Evolutionary conservation across 2,329 filamentous ascomycete species (phyloP).

Genomic region (Thelonectria olida): DNA sequence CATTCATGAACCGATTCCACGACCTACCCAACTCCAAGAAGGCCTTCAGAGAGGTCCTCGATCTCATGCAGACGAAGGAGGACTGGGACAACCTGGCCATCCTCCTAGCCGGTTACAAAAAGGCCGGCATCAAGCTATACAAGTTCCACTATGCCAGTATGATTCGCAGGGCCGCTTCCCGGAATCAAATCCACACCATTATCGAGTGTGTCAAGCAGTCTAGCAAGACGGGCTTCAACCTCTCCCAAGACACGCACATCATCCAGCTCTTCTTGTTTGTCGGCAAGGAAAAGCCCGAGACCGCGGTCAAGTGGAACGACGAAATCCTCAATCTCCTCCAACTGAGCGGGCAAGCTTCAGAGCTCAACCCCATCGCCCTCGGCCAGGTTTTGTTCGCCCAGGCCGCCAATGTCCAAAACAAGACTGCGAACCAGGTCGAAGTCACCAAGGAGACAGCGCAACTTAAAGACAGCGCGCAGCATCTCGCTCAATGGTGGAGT

Average conservation of each 20-base stretch:
- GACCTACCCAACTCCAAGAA: constrained; percentile 55
- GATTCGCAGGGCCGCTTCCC: constrained; percentile 50
- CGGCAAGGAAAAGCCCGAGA: constrained; percentile 50
- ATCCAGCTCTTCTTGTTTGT: constrained; percentile 39
- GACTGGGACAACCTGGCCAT: constrained; percentile 64
- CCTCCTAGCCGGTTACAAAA: constrained; percentile 60
- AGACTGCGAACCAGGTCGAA: constrained; percentile 26
- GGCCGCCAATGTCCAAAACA: constrained; percentile 39
- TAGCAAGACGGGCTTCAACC: constrained; percentile 55
- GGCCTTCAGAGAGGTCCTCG: constrained; percentile 50
- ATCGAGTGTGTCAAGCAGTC: constrained; percentile 61
- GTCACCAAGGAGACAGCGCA: constrained; percentile 33
- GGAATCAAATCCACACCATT: constrained; percentile 54
- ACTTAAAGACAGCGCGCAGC: constrained; percentile 42
- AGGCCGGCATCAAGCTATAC: constrained; percentile 51
- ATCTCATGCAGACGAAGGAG: constrained; percentile 55
- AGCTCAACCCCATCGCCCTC: constrained; percentile 41
- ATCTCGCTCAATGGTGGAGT: constrained; percentile 41
- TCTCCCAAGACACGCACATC: constrained; percentile 53
- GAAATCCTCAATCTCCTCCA: constrained; percentile 61
- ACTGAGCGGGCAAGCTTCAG: constrained; percentile 34
- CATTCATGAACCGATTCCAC: constrained; percentile 52
- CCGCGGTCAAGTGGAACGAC: constrained; percentile 57
- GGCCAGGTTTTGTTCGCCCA: constrained; percentile 44
- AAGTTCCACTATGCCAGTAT: constrained; percentile 49